Base-by-base conservation (phyloP, 192 early-diverging fungal species). In the Umbelopsis vinacea region DNA sequence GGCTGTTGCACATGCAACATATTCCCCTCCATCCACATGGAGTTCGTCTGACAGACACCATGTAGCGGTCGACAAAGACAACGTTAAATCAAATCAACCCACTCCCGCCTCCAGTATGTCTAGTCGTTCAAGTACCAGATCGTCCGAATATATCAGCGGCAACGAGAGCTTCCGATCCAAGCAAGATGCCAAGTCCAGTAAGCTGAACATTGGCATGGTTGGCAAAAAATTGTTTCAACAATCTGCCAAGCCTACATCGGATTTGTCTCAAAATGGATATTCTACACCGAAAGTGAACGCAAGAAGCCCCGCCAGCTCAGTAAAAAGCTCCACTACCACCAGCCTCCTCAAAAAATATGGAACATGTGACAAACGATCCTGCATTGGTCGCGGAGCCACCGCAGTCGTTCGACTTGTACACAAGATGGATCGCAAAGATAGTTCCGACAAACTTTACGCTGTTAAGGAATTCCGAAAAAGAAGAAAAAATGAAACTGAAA, bases 401-500 rank as follows among this genome's bases (percentile, higher is more conserved):
- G 97, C 97, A 0, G 92, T 97, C 2, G 97, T 98, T 52, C 86
- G 92, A 23, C 81, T 98, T 2, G 93, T 88, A 1, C 90, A 94
- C 79, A 90, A 91, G 84, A 77, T 92, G 81, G 81, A 92, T 78
- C 75, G 75, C 33, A 81, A 88, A 17, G 82, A 85, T 43, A 76
- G 81, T 66, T 77, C 74, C 66, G 88, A 87, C 24, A 88, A 87
- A 74, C 86, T 92, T 46, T 95, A 88, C 70, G 97, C 97, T 17
- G 91, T 98, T 77, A 98, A 98, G 79, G 95, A 98, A 72, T 98
- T 98, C 84, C 86, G 92, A 53, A 79, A 79, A 24, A 85, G 90
- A 69, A 83, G 88, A 47, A 92, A 92, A 74, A 86, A 93, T 73
- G 96, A 98, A 87, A 90, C 91, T 6, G 89, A 97, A 85, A 94